Conservation (phyloP, 2,329 filamentous ascomycete species). For the Immersiporthe knoxdaviesiana region DNA sequence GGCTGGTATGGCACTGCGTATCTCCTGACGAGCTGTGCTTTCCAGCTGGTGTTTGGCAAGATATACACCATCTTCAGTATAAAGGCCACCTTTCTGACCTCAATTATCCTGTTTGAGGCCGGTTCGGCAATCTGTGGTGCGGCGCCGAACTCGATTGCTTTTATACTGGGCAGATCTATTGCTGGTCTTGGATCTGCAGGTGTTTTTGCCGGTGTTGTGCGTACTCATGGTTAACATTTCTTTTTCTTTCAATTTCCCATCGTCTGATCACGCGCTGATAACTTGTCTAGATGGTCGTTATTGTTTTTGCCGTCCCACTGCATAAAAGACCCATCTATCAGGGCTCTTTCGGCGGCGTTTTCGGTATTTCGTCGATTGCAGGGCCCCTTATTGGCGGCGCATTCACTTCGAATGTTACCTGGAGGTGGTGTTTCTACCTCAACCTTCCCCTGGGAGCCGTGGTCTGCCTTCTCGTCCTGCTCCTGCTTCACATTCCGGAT, state of each 20-base stretch:
- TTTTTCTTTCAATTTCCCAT: too few relatives aligned
- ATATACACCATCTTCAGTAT: constrained; percentile 25
- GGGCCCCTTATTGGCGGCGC: constrained; percentile 34
- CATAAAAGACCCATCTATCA: constrained; percentile 9
- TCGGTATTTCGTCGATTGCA: constrained; percentile 9
- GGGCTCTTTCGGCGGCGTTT: constrained; percentile 13
- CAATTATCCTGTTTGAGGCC: constrained; percentile 29
- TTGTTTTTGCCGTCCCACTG: constrained; percentile 11
- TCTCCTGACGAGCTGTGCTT: constrained; percentile 31
- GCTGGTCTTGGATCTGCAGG: constrained; percentile 33
- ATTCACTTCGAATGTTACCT: constrained; percentile 32
- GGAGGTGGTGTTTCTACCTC: constrained; percentile 36
- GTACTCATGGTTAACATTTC: neutral
- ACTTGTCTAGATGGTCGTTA: constrained; percentile 11
- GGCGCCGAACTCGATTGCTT: constrained; percentile 35
- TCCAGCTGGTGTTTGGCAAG: constrained; percentile 28
- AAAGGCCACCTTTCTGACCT: constrained; percentile 16
- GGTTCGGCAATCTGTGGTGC: constrained; percentile 35
- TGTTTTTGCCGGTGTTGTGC: constrained; percentile 35
- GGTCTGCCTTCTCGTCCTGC: constrained; percentile 27
- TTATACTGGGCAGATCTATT: constrained; percentile 36
- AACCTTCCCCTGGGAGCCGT: constrained; percentile 14
- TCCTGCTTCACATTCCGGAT: constrained; percentile 30
- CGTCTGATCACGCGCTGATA: neutral
- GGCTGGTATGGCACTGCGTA: constrained; percentile 42